A percentile compares a stretch with the other conserved stretches of the same genome.
These are phyloP conservation scores for Pseudonitzschia delicatissima DNA, from an alignment of 108 stramenopile species.

Conservation along the genomic window DNA sequence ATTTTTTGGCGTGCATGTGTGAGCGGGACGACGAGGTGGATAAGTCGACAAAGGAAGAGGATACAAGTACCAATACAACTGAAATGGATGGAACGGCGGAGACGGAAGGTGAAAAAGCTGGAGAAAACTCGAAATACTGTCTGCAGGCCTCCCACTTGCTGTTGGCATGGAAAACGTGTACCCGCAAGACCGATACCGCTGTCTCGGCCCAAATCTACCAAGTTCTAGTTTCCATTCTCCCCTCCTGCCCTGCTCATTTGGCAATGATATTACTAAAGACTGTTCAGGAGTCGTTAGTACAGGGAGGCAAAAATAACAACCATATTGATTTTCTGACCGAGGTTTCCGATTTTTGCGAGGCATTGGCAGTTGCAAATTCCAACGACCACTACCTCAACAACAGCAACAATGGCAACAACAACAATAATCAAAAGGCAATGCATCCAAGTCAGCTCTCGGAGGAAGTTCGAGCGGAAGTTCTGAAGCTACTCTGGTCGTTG, in stretches of 20 bases:
- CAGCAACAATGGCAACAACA: background rate
- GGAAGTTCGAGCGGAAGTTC: conserved; percentile 67
- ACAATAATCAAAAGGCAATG: conserved; percentile 19
- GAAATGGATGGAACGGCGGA: background rate
- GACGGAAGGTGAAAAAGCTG: background rate
- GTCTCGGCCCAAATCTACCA: conserved; percentile 82
- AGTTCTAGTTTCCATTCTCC: conserved; percentile 76
- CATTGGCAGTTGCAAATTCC: conserved; percentile 48
- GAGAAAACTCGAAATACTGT: conserved; percentile 48
- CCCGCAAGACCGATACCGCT: conserved; percentile 70
- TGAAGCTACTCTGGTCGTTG: conserved; percentile 77
- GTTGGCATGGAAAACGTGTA: conserved; percentile 86
- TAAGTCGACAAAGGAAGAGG: background rate
- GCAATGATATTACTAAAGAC: conserved; percentile 76
- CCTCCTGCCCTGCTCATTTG: conserved; percentile 58
- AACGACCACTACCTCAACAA: background rate
- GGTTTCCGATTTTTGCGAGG: conserved; percentile 78
- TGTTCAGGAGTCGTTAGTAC: conserved; percentile 49
- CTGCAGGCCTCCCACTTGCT: conserved; percentile 69
- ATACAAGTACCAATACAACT: background rate
- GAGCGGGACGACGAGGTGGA: conserved; percentile 30
- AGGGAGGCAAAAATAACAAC: conserved; percentile 30
- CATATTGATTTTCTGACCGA: conserved; percentile 42
- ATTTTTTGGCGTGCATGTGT: conserved; percentile 84
- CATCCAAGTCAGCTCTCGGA: conserved; percentile 30